Percentiles rank a stretch among this genome's conserved stretches.
Conservation (phyloP, 306 rosid genomes). For the Dryas drummondii region DNA sequence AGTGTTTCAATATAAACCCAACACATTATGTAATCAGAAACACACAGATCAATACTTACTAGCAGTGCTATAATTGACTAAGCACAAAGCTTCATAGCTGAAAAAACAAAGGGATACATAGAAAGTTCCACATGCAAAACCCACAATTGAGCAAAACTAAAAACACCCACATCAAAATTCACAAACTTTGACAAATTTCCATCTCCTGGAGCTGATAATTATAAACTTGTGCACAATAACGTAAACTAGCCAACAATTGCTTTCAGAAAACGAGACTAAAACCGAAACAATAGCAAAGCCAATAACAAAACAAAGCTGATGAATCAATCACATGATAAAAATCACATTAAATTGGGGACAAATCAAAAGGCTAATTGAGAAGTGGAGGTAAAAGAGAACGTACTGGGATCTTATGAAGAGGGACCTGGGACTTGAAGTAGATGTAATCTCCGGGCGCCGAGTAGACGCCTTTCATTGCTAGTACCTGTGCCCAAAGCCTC, state of each 20-base stretch:
- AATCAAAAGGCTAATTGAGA: not conserved
- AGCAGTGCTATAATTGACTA: not conserved
- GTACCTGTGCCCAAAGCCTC: slow-evolving; percentile 26
- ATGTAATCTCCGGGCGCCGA: slow-evolving; percentile 99
- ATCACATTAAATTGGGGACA: not conserved
- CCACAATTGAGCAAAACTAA: slow-evolving; percentile 3
- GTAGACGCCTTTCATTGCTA: slow-evolving; percentile 82
- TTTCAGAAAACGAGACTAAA: not conserved
- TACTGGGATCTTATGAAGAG: slow-evolving; percentile 98
- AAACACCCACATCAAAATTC: not conserved
- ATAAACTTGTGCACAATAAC: not conserved
- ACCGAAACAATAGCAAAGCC: not conserved
- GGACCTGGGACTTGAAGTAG: slow-evolving; percentile 98
- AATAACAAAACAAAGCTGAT: slow-evolving; percentile 1
- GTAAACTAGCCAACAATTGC: not conserved
- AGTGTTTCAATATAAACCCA: not conserved
- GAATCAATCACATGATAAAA: slow-evolving; percentile 2
- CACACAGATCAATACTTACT: not conserved
- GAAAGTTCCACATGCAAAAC: not conserved
- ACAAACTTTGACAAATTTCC: slow-evolving; percentile 3
- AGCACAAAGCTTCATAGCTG: not conserved
- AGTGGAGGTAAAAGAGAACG: slow-evolving; percentile 20
- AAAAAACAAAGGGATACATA: not conserved
- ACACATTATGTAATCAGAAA: not conserved
- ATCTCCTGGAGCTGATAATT: not conserved